Evolutionary conservation across 768 basidiomycete species (phyloP).

Genomic region (Paxillus ammoniavirescens): DNA sequence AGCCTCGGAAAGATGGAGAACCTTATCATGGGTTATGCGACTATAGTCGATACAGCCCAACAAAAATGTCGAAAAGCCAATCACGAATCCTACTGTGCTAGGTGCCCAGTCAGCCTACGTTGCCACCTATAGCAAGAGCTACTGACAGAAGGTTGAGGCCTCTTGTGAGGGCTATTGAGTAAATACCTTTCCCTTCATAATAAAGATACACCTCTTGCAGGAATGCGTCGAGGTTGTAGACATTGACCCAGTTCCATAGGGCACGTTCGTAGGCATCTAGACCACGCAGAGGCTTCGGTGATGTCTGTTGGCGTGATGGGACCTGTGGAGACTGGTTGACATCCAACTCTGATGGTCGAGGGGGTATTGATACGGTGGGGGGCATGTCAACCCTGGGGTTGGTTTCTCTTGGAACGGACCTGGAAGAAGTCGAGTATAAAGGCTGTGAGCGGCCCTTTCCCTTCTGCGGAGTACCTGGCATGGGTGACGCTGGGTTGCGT

Average conservation of each 20-base stretch:
- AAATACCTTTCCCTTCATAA: slow-evolving; percentile 96
- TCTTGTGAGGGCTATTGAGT: slow-evolving; percentile 86
- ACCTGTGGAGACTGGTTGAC: slow-evolving; percentile 31
- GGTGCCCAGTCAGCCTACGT: slow-evolving; percentile 24
- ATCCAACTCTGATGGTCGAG: slow-evolving; percentile 64
- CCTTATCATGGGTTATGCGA: slow-evolving; percentile 63
- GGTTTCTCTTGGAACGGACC: slow-evolving; percentile 38
- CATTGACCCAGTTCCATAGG: slow-evolving; percentile 99
- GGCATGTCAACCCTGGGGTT: slow-evolving; percentile 36
- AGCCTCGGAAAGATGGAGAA: slow-evolving; percentile 73
- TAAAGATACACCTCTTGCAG: slow-evolving; percentile 94
- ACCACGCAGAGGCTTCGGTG: slow-evolving; percentile 56
- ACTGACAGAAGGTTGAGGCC: slow-evolving; percentile 95
- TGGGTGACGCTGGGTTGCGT: slow-evolving; percentile 36
- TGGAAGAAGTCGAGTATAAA: slow-evolving; percentile 48
- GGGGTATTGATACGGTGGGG: slow-evolving; percentile 50
- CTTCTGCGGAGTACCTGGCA: slow-evolving; percentile 28
- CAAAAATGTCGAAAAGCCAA: slow-evolving; percentile 96
- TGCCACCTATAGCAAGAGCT: slow-evolving; percentile 14
- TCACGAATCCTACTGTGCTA: slow-evolving; percentile 97
- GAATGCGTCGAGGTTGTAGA: slow-evolving; percentile 94
- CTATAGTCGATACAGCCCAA: slow-evolving; percentile 94
- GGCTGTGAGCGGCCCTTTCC: slow-evolving; percentile 47
- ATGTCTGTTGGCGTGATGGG: slow-evolving; percentile 19
- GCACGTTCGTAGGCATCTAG: slow-evolving; percentile 87